phyloP scores from a whole-genome alignment of 305 asterid genomes.

The Petunia hybrid region DNA sequence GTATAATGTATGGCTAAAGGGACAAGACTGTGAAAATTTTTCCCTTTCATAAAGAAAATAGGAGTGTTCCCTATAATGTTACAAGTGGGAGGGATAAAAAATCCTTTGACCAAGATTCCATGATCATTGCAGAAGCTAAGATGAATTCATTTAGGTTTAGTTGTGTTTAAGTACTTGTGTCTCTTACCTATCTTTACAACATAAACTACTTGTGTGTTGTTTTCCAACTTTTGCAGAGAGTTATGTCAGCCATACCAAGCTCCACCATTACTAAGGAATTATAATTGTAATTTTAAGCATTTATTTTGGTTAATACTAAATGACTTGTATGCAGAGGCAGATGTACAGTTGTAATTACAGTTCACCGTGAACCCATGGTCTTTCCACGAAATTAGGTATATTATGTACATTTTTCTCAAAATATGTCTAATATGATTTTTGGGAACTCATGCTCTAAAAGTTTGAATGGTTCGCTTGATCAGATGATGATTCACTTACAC shows the following conservation, averaged over 20 bases:
- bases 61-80: slow-evolving; percentile 16
- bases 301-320: too few relatives aligned
- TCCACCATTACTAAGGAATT: not conserved
- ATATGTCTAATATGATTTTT: too few relatives aligned
- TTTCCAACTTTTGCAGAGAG: not conserved
- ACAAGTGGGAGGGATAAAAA: not conserved
- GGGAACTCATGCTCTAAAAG: too few relatives aligned
- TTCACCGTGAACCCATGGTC: too few relatives aligned
- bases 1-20: not conserved
- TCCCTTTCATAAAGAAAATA: not conserved
- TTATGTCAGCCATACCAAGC: not conserved
- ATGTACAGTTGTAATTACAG: too few relatives aligned
- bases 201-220: not conserved
- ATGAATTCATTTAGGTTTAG: not conserved
- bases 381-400: too few relatives aligned
- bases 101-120: not conserved
- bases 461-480: too few relatives aligned
- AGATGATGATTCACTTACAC: too few relatives aligned
- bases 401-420: too few relatives aligned
- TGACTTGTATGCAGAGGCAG: too few relatives aligned
- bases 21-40: not conserved
- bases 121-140: not conserved
- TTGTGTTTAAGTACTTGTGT: not conserved
- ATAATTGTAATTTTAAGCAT: too few relatives aligned
- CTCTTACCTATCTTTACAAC: not conserved